A percentile compares a stretch with the other conserved stretches of the same genome.
Evolutionary conservation across 1,284 basidiomycete species (phyloP).

Genomic region (Trichosporon sp.): DNA sequence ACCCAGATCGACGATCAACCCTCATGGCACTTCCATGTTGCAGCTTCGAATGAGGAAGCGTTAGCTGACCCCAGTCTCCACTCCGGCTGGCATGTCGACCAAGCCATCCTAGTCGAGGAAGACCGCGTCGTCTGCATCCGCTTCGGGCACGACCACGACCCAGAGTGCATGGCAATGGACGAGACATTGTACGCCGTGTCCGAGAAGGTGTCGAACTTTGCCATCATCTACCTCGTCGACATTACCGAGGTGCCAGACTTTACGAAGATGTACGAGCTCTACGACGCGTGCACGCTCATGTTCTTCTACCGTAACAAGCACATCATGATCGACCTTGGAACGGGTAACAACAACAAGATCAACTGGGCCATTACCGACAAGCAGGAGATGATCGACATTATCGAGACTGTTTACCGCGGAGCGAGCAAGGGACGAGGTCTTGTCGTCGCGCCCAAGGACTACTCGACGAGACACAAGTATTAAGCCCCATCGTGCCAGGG

Average conservation of each 20-base stretch:
- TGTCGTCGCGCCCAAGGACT: slow-evolving; percentile 74
- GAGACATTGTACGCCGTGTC: slow-evolving; percentile 88
- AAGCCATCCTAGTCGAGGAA: slow-evolving; percentile 96
- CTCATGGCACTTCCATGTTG: too few relatives aligned
- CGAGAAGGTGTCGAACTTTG: slow-evolving; percentile 97
- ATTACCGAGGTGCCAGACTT: slow-evolving; percentile 98
- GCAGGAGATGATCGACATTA: slow-evolving; percentile 95
- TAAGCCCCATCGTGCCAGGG: slow-evolving; percentile 14
- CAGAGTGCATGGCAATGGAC: slow-evolving; percentile 98
- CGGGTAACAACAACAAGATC: slow-evolving; percentile 99
- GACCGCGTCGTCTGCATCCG: slow-evolving; percentile 91
- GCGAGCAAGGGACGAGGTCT: slow-evolving; percentile 97
- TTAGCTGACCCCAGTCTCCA: slow-evolving; percentile 57
- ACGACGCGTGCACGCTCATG: slow-evolving; percentile 94
- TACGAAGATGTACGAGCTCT: slow-evolving; percentile 74
- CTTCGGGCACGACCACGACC: slow-evolving; percentile 93
- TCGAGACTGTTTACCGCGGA: slow-evolving; percentile 96
- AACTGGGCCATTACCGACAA: slow-evolving; percentile 98
- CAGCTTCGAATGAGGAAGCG: too few relatives aligned
- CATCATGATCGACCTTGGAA: slow-evolving; percentile 99
- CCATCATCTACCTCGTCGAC: slow-evolving; percentile 91
- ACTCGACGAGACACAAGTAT: slow-evolving; percentile 49
- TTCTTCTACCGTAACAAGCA: slow-evolving; percentile 98
- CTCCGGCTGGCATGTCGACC: slow-evolving; percentile 95
- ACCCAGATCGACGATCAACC: neutral